Evolutionary conservation across 345 rosid species (phyloP).

Genomic region (Aethionema arabicum): DNA sequence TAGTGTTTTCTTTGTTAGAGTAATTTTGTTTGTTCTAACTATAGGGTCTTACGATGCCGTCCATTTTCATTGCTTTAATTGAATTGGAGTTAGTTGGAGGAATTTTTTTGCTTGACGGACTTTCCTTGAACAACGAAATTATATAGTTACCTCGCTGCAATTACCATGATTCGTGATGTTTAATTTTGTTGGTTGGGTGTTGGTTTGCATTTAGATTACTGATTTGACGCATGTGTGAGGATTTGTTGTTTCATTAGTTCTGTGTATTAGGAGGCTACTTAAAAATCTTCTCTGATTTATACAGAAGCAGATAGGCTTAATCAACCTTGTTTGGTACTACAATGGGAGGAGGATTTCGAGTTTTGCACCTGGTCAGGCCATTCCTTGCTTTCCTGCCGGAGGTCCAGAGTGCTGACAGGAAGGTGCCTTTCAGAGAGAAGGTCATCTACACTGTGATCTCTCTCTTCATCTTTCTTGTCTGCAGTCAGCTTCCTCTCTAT

Average conservation of each 20-base stretch:
- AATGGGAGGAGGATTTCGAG: constrained; percentile 76
- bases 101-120: too few species aligned
- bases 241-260: not conserved
- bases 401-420: constrained; percentile 68
- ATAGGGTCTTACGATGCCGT: too few species aligned
- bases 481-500: constrained; percentile 78
- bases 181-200: too few species aligned
- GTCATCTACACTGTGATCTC: constrained; percentile 60
- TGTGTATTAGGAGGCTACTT: not conserved
- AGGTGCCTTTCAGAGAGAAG: constrained; percentile 68
- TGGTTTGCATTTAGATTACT: not conserved
- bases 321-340: constrained; percentile 16
- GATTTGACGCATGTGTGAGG: constrained; percentile 2
- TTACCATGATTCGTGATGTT: too few species aligned
- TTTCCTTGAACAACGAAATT: too few species aligned
- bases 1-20: too few species aligned
- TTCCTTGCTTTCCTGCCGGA: constrained; percentile 56
- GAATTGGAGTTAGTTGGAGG: too few species aligned
- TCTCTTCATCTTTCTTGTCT: constrained; percentile 60
- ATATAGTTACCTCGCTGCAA: too few species aligned
- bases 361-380: constrained; percentile 65
- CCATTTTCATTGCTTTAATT: too few species aligned
- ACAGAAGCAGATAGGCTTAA: constrained; percentile 25
- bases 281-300: not conserved
- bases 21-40: too few species aligned